Base-by-base conservation (phyloP, 1,284 basidiomycete genomes). In the Cutaneotrichosporon sp. region DNA sequence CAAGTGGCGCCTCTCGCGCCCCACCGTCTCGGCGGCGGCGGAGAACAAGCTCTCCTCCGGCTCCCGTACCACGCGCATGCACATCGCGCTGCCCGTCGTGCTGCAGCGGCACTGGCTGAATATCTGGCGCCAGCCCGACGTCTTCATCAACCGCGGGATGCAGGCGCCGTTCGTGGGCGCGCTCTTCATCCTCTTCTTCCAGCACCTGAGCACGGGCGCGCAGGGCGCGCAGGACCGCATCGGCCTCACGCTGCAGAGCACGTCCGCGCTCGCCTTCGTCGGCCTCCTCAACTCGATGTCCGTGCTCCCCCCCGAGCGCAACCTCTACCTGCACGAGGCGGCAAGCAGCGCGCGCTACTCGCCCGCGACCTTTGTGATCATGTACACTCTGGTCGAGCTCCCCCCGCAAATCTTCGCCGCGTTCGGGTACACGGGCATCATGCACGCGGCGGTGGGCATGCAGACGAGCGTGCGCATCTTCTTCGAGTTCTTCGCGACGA, bases 381-480 rank as follows among this genome's bases (percentile, higher is more conserved):
- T 76, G n/a, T 82, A 81, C 65, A 80, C 80, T 0, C 46, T 81
- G 3, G 77, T 81, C 13, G 82, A 82, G 63, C 56, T 81, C 0
- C 69, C 74, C 3, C 72, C 81, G 45, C 77, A 81, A 56, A 67
- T 82, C 27, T 55, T 81, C 27, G 72, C 60, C 14, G 54, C 65
- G 7, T 54, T 71, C n/a, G 66, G 63, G 3, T 76, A 73, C 55
- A 68, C 68, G 1, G 66, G 70, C 14, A 71, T 76, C 51, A 80
- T 81, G 71, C 77, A 81, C 67, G 70, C 79, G 18, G 79, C 66
- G 1, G 74, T 76, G n/a, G 80, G 80, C 1, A 72, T 81, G 69
- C 80, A 81, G 62, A 77, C 77, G 3, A 74, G 72, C 10, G 72
- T 72, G 0, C 68, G 79, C 18, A 81, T 80, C 54, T 83, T 75